phyloP scores from a whole-genome alignment of 257 asterid genomes.

The Cynanchum wilfordii region DNA sequence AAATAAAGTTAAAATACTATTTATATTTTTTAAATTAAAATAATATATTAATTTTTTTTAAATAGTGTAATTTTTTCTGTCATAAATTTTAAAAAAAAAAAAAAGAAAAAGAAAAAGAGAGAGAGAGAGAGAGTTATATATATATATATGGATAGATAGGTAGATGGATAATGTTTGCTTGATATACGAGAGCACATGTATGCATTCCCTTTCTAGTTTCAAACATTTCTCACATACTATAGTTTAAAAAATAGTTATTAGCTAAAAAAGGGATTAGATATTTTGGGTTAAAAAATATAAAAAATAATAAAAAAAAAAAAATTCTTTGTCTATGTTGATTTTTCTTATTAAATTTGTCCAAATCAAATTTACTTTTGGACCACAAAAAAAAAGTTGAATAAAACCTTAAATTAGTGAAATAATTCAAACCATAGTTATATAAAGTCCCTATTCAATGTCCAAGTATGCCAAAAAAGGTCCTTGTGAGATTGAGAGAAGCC shows the following conservation, averaged over 20 bases:
- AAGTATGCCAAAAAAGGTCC: background rate
- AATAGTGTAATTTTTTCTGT: too few relatives aligned
- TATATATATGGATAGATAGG: too few relatives aligned
- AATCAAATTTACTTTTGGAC: background rate
- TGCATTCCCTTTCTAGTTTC: too few relatives aligned
- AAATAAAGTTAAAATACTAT: too few relatives aligned
- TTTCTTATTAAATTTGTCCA: background rate
- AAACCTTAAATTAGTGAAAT: constrained; percentile 2
- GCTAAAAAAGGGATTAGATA: background rate
- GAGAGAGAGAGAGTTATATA: too few relatives aligned
- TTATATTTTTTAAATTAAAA: too few relatives aligned
- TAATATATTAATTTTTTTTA: too few relatives aligned
- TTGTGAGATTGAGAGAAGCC: background rate
- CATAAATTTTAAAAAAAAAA: too few relatives aligned
- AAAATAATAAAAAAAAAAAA: background rate
- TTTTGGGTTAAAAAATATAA: background rate
- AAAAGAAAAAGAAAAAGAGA: too few relatives aligned
- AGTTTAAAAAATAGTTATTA: background rate
- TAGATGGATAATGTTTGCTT: background rate
- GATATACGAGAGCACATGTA: background rate
- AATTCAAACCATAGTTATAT: background rate
- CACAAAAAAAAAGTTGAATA: background rate
- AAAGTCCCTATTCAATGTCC: background rate
- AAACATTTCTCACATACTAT: background rate
- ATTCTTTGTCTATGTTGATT: background rate